Base-by-base conservation (phyloP, 768 basidiomycete species). In the Kwoniella dejecticola region DNA sequence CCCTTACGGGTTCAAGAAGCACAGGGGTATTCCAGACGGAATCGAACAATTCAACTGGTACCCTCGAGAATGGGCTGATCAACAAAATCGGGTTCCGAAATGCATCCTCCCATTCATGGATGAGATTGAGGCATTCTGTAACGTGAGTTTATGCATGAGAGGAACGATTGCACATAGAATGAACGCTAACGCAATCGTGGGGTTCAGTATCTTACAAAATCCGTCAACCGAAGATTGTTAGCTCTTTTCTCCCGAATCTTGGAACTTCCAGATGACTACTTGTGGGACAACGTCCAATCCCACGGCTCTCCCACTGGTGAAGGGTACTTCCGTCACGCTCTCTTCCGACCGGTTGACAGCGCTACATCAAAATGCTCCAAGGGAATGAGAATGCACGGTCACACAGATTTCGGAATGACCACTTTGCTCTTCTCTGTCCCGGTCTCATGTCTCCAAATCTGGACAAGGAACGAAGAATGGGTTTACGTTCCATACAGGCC, bases 21-120 rank as follows among this genome's bases (percentile, higher is more conserved):
- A 23, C 57, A 31, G 30, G 26, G 57, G 45, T 2, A 26, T 36
- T 19, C 30, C 38, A 21, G 69, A 70, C 42, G 64, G 64, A 7
- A 65, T 70, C 41, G 56, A 57, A 46, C 64, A 65, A 33, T 70
- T 70, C 66, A 70, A 70, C 57, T 70, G 62, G 62, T 70, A 70
- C 49, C 42, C 36, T 21, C 29, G 42, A 21, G 38, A 65, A 42
- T 67, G 60, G 62, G 33, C 33, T 36, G 44, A 48, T 13, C 41
- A 67, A 27, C n/a, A 36, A 26, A 26, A 55, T 36, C 31, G 36
- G 23, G 40, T 70, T 8, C 69, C 69, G 2, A 30, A 30, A 17
- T 67, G 65, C 31, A 44, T 70, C 44, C 66, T 33, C 10, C 69
- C 69, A 13, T 67, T 66, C 53, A 60, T 67, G 57, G 63, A 70